A percentile compares a stretch with the other conserved stretches of the same genome.
Evolutionary conservation across 1,139 yeast genomes (phyloP).

Genomic region (Debaryomyces coudertii): DNA sequence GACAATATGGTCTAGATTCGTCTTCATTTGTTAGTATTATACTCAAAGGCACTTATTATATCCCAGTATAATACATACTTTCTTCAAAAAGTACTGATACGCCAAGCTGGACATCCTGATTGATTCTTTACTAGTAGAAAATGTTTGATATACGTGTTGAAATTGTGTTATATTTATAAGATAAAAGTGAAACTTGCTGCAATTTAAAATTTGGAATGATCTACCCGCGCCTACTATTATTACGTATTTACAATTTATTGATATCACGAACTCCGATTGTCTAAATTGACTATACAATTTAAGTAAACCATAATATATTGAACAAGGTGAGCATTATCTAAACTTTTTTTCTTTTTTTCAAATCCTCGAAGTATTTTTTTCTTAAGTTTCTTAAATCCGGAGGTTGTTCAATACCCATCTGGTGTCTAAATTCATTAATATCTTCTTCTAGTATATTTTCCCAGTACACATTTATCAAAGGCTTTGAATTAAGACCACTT

Average conservation of each 20-base stretch:
- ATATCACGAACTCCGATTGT: neutral
- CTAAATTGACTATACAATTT: neutral
- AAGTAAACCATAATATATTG: neutral
- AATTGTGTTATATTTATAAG: neutral
- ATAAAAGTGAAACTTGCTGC: constrained; percentile 2
- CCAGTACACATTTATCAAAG: constrained; percentile 91
- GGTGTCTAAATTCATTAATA: constrained; percentile 69
- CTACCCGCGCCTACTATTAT: constrained; percentile 5
- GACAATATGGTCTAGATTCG: constrained; percentile 39
- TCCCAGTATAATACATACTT: constrained; percentile 31
- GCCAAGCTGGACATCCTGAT: constrained; percentile 26
- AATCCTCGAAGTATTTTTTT: constrained; percentile 38
- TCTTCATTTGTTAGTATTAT: constrained; percentile 24
- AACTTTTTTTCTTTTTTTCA: constrained; percentile 27
- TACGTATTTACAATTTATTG: neutral
- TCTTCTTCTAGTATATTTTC: constrained; percentile 78
- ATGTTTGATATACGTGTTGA: neutral
- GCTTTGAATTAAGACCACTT: constrained; percentile 73
- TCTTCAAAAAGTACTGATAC: constrained; percentile 40
- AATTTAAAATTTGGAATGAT: neutral
- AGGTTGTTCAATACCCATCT: constrained; percentile 69
- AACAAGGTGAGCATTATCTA: too few relatives aligned
- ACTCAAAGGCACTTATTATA: neutral
- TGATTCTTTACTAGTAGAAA: too few relatives aligned
- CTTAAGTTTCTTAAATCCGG: constrained; percentile 79